phyloP scores from a whole-genome alignment of 1,139 yeast species.

The Debaryomyces coudertii region DNA sequence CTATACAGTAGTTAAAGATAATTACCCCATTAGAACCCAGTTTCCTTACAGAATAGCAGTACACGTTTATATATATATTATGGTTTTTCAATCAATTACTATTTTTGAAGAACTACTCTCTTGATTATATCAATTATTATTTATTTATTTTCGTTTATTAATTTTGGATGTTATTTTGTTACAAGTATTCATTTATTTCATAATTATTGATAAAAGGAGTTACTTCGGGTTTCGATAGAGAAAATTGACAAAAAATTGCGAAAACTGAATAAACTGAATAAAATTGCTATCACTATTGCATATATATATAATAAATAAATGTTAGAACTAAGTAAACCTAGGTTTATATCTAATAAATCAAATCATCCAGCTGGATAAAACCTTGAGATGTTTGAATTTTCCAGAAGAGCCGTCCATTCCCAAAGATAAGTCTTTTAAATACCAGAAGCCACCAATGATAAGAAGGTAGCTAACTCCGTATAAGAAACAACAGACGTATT shows the following conservation, averaged over 20 bases:
- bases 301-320: background rate
- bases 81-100: too few relatives aligned
- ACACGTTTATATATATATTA: too few relatives aligned
- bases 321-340: background rate
- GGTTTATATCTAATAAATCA: conserved; percentile 3
- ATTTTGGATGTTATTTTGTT: background rate
- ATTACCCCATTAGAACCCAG: too few relatives aligned
- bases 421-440: conserved; percentile 31
- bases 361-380: conserved; percentile 36
- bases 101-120: too few relatives aligned
- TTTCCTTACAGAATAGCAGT: too few relatives aligned
- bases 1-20: too few relatives aligned
- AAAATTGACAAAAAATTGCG: background rate
- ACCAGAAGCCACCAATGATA: conserved; percentile 32
- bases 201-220: background rate
- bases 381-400: conserved; percentile 27
- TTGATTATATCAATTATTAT: too few relatives aligned
- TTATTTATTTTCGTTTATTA: background rate
- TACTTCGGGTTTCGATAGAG: background rate
- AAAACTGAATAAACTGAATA: background rate
- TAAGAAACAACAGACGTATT: conserved; percentile 16
- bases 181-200: background rate
- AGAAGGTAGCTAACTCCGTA: conserved; percentile 25
- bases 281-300: background rate
- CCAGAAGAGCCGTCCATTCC: conserved; percentile 39